These are phyloP conservation scores for Babesia gibsoni DNA, from an alignment of 169 alveolate genomes.

Conservation along the genomic window DNA sequence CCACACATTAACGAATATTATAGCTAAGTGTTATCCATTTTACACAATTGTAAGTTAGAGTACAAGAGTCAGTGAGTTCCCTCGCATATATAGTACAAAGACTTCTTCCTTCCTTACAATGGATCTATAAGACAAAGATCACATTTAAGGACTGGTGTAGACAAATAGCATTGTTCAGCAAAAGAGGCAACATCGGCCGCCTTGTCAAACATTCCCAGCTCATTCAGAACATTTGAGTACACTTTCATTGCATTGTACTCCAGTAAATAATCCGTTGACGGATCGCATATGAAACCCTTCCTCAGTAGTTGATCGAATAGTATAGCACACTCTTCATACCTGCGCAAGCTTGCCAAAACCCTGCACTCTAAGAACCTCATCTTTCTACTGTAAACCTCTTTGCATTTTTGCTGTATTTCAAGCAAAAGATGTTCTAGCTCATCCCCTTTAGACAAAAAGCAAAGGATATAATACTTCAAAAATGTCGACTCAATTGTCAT, in stretches of 20 bases:
- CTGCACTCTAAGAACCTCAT: constrained; percentile 30
- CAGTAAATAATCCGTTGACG: constrained; percentile 41
- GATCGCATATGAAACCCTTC: constrained; percentile 8
- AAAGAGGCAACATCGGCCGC: constrained; percentile 13
- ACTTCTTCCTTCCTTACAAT: constrained; percentile 33
- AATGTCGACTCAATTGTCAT: constrained; percentile 15
- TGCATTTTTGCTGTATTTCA: neutral
- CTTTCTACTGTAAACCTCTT: constrained; percentile 22
- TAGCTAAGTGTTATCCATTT: too few relatives aligned
- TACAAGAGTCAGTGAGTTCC: too few relatives aligned
- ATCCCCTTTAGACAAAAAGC: neutral
- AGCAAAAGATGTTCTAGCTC: constrained; percentile 14
- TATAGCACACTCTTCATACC: constrained; percentile 13
- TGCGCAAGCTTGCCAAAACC: constrained; percentile 20
- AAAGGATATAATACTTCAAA: constrained; percentile 10
- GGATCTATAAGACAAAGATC: constrained; percentile 55
- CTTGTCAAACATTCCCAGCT: constrained; percentile 22
- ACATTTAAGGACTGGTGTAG: constrained; percentile 38
- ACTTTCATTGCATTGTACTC: constrained; percentile 33
- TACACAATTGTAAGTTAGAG: too few relatives aligned
- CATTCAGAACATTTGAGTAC: constrained; percentile 31
- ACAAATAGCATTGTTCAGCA: constrained; percentile 43
- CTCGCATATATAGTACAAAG: too few relatives aligned
- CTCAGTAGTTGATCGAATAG: constrained; percentile 17
- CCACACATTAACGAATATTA: too few relatives aligned